A percentile compares a stretch with the other conserved stretches of the same genome.
Conservation (phyloP, 2,329 filamentous ascomycete genomes). For the Zalaria obscura region DNA sequence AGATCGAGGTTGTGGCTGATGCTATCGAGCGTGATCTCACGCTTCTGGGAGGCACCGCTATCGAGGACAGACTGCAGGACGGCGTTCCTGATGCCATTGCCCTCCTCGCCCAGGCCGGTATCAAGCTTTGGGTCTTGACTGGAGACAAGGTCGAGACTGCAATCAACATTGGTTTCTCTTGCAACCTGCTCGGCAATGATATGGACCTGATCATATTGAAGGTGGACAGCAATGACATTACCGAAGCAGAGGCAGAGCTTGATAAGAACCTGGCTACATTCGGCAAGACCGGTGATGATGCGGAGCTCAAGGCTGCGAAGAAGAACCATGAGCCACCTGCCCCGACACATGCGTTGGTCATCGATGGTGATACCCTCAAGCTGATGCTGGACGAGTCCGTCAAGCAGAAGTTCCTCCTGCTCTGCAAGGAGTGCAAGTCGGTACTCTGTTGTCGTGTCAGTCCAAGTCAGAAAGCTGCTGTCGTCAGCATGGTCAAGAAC, state of each 20-base stretch:
- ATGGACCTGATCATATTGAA: conserved; percentile 94
- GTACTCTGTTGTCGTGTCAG: conserved; percentile 96
- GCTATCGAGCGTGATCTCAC: conserved; percentile 80
- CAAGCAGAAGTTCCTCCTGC: conserved; percentile 81
- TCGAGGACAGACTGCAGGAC: conserved; percentile 92
- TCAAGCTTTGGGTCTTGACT: conserved; percentile 96
- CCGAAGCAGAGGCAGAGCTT: conserved; percentile 53
- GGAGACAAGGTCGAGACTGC: conserved; percentile 98
- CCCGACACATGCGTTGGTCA: conserved; percentile 81
- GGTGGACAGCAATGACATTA: conserved; percentile 57
- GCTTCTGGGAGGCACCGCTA: conserved; percentile 84
- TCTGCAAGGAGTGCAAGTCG: conserved; percentile 94
- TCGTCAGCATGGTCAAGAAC: conserved; percentile 88
- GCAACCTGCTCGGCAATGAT: conserved; percentile 90
- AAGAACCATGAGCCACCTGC: conserved; percentile 75
- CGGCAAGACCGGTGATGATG: conserved; percentile 67
- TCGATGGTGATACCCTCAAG: conserved; percentile 87
- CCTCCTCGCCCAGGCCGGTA: conserved; percentile 79
- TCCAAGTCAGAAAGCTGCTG: conserved; percentile 92
- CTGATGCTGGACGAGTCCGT: conserved; percentile 70
- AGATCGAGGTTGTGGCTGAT: conserved; percentile 79
- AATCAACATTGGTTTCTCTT: conserved; percentile 99
- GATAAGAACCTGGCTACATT: conserved; percentile 62
- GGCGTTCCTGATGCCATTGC: conserved; percentile 93
- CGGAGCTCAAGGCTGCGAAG: conserved; percentile 66